Conservation (phyloP, 1,284 basidiomycete genomes). For the Cerioporus squamosus region DNA sequence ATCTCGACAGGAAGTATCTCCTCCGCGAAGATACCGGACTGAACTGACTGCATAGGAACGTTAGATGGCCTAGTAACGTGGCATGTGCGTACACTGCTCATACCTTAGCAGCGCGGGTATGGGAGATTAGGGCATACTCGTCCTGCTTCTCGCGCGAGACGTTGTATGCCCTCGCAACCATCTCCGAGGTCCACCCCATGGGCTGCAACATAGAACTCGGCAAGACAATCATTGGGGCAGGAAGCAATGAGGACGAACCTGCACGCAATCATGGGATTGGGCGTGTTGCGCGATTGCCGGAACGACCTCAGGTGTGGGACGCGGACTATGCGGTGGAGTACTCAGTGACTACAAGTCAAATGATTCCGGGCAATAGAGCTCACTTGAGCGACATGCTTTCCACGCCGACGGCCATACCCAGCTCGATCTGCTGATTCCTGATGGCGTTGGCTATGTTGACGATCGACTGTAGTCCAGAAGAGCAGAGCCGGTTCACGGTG, state of each 20-base stretch:
- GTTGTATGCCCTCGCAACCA: constrained; percentile 79
- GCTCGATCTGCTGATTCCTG: constrained; percentile 64
- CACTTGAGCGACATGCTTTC: constrained; percentile 88
- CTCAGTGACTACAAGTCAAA: background rate
- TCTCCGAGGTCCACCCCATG: constrained; percentile 94
- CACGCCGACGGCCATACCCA: constrained; percentile 82
- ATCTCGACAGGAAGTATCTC: constrained; percentile 83
- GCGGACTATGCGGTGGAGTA: constrained; percentile 52
- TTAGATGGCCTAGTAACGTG: background rate
- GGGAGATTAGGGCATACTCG: constrained; percentile 81
- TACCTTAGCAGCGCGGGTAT: constrained; percentile 75
- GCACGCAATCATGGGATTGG: constrained; percentile 75
- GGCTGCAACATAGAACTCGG: constrained; percentile 51
- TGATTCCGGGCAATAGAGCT: constrained; percentile 26
- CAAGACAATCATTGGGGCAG: too few species aligned
- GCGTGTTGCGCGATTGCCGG: constrained; percentile 53
- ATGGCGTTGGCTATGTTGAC: constrained; percentile 82
- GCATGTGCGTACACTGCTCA: constrained; percentile 11
- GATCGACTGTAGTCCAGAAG: constrained; percentile 87
- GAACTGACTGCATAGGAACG: constrained; percentile 50
- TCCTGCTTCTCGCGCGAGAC: constrained; percentile 81
- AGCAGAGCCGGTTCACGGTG: constrained; percentile 84
- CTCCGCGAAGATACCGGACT: constrained; percentile 70
- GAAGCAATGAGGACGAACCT: constrained; percentile 47
- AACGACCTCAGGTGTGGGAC: constrained; percentile 78